Evolutionary conservation across 768 basidiomycete species (phyloP).

Genomic region (Omphalotus guepiniiformis): DNA sequence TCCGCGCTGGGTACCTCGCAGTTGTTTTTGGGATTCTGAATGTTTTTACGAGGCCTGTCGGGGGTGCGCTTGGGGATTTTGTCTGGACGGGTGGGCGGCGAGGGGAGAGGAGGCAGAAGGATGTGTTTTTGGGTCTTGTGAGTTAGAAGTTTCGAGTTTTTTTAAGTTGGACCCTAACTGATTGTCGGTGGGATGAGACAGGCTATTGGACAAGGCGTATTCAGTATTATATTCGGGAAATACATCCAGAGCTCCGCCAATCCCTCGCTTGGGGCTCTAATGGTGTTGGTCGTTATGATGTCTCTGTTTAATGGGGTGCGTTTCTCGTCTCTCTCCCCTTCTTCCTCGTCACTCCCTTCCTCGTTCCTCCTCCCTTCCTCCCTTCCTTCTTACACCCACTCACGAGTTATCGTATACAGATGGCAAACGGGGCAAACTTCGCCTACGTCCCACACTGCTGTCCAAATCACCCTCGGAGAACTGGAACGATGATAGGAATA

Average conservation of each 20-base stretch:
- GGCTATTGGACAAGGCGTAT: too few relatives aligned
- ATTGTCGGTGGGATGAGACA: too few relatives aligned
- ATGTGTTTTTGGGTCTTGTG: too few relatives aligned
- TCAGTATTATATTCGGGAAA: conserved; percentile 45
- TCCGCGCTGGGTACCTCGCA: conserved; percentile 16
- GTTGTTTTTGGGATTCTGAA: conserved; percentile 42
- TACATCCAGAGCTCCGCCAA: conserved; percentile 40
- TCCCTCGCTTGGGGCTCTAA: conserved; percentile 40
- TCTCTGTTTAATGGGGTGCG: conserved; percentile 10
- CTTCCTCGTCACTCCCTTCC: conserved; percentile 9
- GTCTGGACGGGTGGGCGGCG: too few relatives aligned
- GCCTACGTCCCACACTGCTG: conserved; percentile 49
- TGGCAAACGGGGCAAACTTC: conserved; percentile 48
- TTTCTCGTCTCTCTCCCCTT: background rate
- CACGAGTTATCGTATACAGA: conserved; percentile 31
- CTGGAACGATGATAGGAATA: conserved; percentile 28
- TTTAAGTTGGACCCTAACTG: too few relatives aligned
- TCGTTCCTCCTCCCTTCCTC: conserved; percentile 14
- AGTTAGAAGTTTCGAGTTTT: too few relatives aligned
- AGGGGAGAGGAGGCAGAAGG: too few relatives aligned
- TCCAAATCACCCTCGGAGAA: conserved; percentile 33
- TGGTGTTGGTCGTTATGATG: conserved; percentile 43
- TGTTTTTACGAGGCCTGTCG: conserved; percentile 43
- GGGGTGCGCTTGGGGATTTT: conserved; percentile 44
- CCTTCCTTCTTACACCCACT: conserved; percentile 27